Base-by-base conservation (phyloP, 2,329 filamentous ascomycete genomes). In the Penicillium hordei region DNA sequence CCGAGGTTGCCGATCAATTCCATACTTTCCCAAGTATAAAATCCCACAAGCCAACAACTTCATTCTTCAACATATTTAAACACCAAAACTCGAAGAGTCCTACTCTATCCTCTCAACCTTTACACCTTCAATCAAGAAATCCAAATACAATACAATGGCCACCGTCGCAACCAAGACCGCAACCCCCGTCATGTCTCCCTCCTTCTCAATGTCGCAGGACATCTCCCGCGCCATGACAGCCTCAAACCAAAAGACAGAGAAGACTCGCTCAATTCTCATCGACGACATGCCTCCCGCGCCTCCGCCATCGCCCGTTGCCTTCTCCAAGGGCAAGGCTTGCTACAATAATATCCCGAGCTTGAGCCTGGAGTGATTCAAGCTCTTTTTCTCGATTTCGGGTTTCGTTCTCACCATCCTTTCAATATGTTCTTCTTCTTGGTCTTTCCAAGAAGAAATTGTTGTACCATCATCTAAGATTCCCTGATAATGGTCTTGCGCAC, bases 191-290 rank as follows among this genome's bases (percentile, higher is more conserved):
- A 63, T 60, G 36, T 61, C 65, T 43, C 62, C 60, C 33, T 58
- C 50, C 23, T 59, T 55, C 48, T 72, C 72, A 51, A 52, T 56
- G 46, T 72, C 69, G 15, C 70, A 76, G 56, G 71, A 78, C 48
- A 73, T 78, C 63, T 70, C 70, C 58, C 72, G 69, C 52, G 74
- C 75, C 25, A 69, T 75, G 59, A 70, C 72, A 8, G 71, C 72
- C 38, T 69, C 70, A 21, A 53, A 49, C 17, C 70, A 70, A 27
- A 76, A 73, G 53, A 71, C 71, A 31, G 61, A 66, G 39, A 67
- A 68, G 44, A 56, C 34, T 12, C 58, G 58, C 34, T 42, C 58
- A n/a, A 57, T 44, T n/a, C 48, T 63, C 12, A 59, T 68, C 46
- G 62, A 69, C 23, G 65, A 68, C 39, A 62, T 67, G 52, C 68